phyloP scores from a whole-genome alignment of 345 rosid species.

The Fremontodendron californicum region DNA sequence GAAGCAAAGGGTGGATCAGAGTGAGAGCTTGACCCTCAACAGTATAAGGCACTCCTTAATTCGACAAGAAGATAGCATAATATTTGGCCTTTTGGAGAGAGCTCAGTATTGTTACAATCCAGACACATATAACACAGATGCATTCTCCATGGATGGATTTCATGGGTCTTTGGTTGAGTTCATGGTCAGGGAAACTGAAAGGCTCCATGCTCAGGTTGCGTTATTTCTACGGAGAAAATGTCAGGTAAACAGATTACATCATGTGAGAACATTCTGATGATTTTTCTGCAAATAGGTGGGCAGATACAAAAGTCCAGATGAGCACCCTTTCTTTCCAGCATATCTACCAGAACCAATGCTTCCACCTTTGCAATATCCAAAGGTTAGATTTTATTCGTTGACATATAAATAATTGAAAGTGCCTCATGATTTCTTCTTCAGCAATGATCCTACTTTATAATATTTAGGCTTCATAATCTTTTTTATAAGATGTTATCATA shows the following conservation, averaged over 20 bases:
- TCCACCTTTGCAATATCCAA: conserved; percentile 57
- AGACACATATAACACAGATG: conserved; percentile 51
- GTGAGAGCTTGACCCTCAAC: conserved; percentile 55
- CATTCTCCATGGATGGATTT: conserved; percentile 57
- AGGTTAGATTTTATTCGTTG: not conserved
- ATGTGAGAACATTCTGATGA: not conserved
- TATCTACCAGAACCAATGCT: conserved; percentile 52
- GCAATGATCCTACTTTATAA: not conserved
- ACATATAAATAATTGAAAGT: not conserved
- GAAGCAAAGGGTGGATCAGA: conserved; percentile 48
- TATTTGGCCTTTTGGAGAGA: conserved; percentile 59
- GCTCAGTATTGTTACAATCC: conserved; percentile 58
- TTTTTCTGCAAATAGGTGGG: conserved; percentile 39
- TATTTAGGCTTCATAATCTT: not conserved
- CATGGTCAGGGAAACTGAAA: conserved; percentile 64
- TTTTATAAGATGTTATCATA: not conserved
- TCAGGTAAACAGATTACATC: not conserved
- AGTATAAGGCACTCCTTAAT: conserved; percentile 49
- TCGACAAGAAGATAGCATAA: conserved; percentile 69
- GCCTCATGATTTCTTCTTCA: not conserved
- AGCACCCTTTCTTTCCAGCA: conserved; percentile 60
- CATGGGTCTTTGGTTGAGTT: conserved; percentile 58
- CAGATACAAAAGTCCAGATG: conserved; percentile 68
- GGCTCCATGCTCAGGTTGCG: conserved; percentile 54
- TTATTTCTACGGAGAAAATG: not conserved